These are phyloP conservation scores for Barnettozyma sp. DNA, from an alignment of 805 yeast species.

Conservation along the genomic window DNA sequence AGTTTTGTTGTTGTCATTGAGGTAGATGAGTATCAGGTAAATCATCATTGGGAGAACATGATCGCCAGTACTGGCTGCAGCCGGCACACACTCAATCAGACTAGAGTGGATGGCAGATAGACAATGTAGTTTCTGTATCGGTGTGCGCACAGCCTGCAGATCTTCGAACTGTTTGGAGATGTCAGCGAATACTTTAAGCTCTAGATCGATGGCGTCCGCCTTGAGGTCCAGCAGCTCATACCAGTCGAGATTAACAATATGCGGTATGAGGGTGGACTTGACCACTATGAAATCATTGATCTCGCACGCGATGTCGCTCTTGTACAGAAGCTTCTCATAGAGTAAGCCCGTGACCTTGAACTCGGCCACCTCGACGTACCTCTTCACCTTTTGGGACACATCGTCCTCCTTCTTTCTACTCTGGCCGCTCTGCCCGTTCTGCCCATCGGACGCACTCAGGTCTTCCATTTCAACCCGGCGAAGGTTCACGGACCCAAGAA, in stretches of 20 bases:
- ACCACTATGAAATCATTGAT: conserved; percentile 15
- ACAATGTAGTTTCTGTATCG: conserved; percentile 14
- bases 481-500: conserved; percentile 13
- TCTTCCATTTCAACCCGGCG: conserved; percentile 8
- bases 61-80: conserved; percentile 18
- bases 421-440: conserved; percentile 10
- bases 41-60: conserved; percentile 21
- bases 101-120: conserved; percentile 15
- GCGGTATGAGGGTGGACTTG: conserved; percentile 13
- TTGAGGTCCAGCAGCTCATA: conserved; percentile 13
- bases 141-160: conserved; percentile 10
- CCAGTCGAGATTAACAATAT: conserved; percentile 14
- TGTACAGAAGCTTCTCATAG: conserved; percentile 16
- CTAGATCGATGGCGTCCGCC: conserved; percentile 8
- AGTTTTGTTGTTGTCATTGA: conserved; percentile 4
- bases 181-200: conserved; percentile 1
- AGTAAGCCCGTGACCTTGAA: conserved; percentile 9
- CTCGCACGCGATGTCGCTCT: conserved; percentile 11
- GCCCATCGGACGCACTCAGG: neutral
- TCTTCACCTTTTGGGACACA: conserved; percentile 1
- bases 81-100: conserved; percentile 11
- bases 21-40: conserved; percentile 18
- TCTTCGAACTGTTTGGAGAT: conserved; percentile 9
- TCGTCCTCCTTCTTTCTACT: conserved; percentile 3
- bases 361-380: conserved; percentile 18